Evolutionary conservation across 2,329 filamentous ascomycete genomes (phyloP).

Genomic region (Xylariaceae sp.): DNA sequence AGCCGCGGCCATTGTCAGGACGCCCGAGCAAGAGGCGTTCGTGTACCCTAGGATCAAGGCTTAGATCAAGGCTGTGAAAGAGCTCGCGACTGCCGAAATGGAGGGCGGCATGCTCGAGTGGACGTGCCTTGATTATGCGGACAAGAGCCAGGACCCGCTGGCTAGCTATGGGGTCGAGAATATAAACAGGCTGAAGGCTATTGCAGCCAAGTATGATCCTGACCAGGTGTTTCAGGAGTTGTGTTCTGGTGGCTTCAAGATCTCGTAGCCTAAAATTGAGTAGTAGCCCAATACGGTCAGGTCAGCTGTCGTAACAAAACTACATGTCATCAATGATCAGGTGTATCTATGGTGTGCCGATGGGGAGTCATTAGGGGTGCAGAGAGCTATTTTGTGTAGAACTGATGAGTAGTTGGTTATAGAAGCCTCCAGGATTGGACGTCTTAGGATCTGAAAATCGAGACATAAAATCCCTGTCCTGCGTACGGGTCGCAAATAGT

Average conservation of each 20-base stretch:
- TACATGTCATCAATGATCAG: too few species aligned
- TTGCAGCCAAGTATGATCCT: slow-evolving; percentile 19
- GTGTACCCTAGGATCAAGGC: background rate
- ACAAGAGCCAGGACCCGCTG: slow-evolving; percentile 9
- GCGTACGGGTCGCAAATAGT: too few species aligned
- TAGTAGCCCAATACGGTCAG: too few species aligned
- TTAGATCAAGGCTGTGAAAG: background rate
- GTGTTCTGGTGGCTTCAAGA: slow-evolving; percentile 24
- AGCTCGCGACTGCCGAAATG: background rate
- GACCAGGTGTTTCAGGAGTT: slow-evolving; percentile 23
- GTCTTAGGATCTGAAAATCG: too few species aligned
- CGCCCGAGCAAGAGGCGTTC: slow-evolving; percentile 3
- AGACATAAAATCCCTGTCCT: too few species aligned
- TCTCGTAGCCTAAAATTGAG: too few species aligned
- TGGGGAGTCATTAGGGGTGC: too few species aligned
- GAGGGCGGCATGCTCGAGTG: slow-evolving; percentile 12
- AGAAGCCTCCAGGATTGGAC: too few species aligned
- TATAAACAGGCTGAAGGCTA: background rate
- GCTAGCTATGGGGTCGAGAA: slow-evolving; percentile 20
- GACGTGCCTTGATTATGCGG: slow-evolving; percentile 23
- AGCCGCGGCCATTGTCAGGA: background rate
- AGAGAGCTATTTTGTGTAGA: too few species aligned
- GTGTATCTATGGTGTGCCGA: too few species aligned
- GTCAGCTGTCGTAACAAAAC: too few species aligned
- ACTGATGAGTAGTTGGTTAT: too few species aligned